These are phyloP conservation scores for Metschnikowia anglica DNA, from an alignment of 805 yeast genomes.

Conservation along the genomic window DNA sequence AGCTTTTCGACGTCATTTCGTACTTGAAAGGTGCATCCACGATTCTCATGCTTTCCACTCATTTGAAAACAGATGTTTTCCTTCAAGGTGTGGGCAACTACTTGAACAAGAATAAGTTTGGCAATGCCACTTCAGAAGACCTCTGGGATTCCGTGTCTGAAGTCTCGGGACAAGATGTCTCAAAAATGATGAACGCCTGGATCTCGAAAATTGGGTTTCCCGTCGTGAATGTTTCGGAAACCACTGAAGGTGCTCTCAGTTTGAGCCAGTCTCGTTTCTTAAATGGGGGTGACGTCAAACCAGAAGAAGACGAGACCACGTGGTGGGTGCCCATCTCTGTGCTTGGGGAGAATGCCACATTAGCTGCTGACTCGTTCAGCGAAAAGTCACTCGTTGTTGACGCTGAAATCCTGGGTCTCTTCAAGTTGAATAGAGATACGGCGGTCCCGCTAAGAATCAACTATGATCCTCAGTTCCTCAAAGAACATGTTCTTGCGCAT, in stretches of 20 bases:
- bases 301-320: slow-evolving; percentile 53
- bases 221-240: slow-evolving; percentile 47
- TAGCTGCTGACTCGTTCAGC: slow-evolving; percentile 26
- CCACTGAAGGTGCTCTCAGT: slow-evolving; percentile 33
- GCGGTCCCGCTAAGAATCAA: slow-evolving; percentile 55
- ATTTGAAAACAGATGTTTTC: slow-evolving; percentile 66
- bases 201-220: slow-evolving; percentile 75
- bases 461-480: slow-evolving; percentile 45
- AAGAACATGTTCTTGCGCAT: slow-evolving; percentile 40
- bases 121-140: slow-evolving; percentile 72
- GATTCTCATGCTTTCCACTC: slow-evolving; percentile 71
- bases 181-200: slow-evolving; percentile 65
- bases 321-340: slow-evolving; percentile 61
- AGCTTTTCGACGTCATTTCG: slow-evolving; percentile 79
- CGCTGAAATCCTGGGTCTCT: slow-evolving; percentile 23
- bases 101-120: slow-evolving; percentile 59
- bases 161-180: slow-evolving; percentile 61
- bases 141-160: slow-evolving; percentile 68
- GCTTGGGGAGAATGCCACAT: background rate
- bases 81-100: slow-evolving; percentile 72
- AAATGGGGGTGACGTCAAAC: slow-evolving; percentile 56
- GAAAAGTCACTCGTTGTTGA: slow-evolving; percentile 13
- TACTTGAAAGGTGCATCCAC: slow-evolving; percentile 80
- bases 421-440: slow-evolving; percentile 51
- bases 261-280: slow-evolving; percentile 62